phyloP scores from a whole-genome alignment of 1,139 yeast species.

The Pichiaceae sp. region DNA sequence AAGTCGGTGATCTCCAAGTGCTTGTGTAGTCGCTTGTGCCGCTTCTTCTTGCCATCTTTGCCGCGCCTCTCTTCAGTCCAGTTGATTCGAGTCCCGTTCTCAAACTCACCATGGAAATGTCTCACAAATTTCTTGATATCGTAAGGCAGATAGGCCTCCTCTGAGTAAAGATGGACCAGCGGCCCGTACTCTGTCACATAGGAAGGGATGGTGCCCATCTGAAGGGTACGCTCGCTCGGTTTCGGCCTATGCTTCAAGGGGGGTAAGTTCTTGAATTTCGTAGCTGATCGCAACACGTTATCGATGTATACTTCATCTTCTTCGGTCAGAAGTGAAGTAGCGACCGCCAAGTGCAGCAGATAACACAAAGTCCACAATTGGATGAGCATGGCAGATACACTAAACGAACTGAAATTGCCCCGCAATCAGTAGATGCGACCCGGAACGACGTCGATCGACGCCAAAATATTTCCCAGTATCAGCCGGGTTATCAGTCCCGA shows the following conservation, averaged over 20 bases:
- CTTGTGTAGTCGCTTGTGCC: background rate
- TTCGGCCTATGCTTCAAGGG: slow-evolving; percentile 19
- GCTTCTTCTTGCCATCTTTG: slow-evolving; percentile 26
- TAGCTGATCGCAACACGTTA: slow-evolving; percentile 5
- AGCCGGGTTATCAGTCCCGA: background rate
- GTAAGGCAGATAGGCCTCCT: slow-evolving; percentile 80
- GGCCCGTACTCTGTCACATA: slow-evolving; percentile 74
- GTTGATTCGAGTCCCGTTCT: slow-evolving; percentile 34
- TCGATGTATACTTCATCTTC: slow-evolving; percentile 3
- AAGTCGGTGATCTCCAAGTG: slow-evolving; percentile 31
- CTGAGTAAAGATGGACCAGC: slow-evolving; percentile 77
- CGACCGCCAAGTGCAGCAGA: background rate
- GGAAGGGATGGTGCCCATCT: slow-evolving; percentile 60
- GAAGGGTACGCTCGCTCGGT: slow-evolving; percentile 23
- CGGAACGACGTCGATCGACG: no score
- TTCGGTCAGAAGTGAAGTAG: background rate
- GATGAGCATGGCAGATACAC: background rate
- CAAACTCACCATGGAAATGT: slow-evolving; percentile 44
- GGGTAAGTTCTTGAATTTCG: slow-evolving; percentile 18
- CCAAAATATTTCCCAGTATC: no score
- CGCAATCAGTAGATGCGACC: no score
- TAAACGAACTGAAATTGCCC: no score
- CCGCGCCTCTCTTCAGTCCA: slow-evolving; percentile 5
- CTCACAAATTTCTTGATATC: slow-evolving; percentile 64
- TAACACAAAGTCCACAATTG: background rate